Conservation (phyloP, 768 basidiomycete genomes). For the Hortiboletus flavorubellus region DNA sequence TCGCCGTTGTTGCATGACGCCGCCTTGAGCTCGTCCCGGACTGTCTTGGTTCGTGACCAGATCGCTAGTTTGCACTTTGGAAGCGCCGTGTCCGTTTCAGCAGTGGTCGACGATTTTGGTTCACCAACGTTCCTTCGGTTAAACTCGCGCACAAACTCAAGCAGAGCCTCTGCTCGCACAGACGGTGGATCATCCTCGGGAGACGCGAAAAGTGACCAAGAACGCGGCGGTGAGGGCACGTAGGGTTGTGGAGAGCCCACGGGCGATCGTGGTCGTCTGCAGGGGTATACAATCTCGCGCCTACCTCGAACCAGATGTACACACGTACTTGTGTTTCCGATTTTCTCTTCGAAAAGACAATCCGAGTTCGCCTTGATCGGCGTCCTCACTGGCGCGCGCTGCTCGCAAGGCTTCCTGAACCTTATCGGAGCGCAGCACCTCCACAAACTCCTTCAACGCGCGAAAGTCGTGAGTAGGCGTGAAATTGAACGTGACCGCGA, state of each 20-base stretch:
- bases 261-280: slow-evolving; percentile 51
- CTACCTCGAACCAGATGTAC: background rate
- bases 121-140: slow-evolving; percentile 37
- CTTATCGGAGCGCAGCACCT: slow-evolving; percentile 44
- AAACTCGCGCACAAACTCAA: slow-evolving; percentile 55
- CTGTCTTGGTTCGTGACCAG: slow-evolving; percentile 40
- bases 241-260: slow-evolving; percentile 60
- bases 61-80: slow-evolving; percentile 47
- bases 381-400: slow-evolving; percentile 53
- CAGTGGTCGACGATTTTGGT: background rate
- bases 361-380: slow-evolving; percentile 49
- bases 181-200: slow-evolving; percentile 35
- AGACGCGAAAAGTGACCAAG: slow-evolving; percentile 42
- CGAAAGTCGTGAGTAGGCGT: slow-evolving; percentile 41
- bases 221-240: slow-evolving; percentile 38
- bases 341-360: slow-evolving; percentile 44
- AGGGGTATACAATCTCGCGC: background rate
- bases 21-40: slow-evolving; percentile 9
- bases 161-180: slow-evolving; percentile 45
- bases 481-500: slow-evolving; percentile 27
- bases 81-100: background rate
- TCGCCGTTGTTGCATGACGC: background rate
- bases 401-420: slow-evolving; percentile 57
- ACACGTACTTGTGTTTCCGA: slow-evolving; percentile 55
- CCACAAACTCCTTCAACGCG: slow-evolving; percentile 46